Evolutionary conservation across 192 early-diverging fungal genomes (phyloP), one percentile per base, ranked within the genome.

Genomic region (Dissophora ornata): DNA sequence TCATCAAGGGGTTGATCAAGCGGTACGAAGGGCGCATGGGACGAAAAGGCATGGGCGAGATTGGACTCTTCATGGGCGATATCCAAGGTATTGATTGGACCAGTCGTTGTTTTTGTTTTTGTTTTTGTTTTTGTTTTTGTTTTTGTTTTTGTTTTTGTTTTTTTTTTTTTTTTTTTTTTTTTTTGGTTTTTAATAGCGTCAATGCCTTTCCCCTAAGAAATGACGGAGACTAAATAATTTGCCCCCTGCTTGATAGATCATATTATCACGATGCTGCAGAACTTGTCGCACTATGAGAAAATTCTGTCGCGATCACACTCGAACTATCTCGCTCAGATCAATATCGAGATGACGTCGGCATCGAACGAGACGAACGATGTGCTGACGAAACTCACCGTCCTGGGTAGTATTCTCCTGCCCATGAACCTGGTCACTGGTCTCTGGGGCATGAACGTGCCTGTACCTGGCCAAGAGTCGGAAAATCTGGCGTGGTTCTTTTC

Each of bases 361-460:
- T 89, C 90, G 30, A 95, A 96, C 81, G 67, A 87, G 19, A 97
- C 95, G 6, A 96, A 94, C 56, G 91, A 92, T 41, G 94, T 94
- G 0, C 91, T 98, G 22, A 91, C 93, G 56, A 89, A 91, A 59
- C 87, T 99, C 73, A 96, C 96, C 1, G 92, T 93, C 9, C 57
- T 98, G 47, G 97, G 94, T 0, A 90, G 89, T 28, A 92, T 99
- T 38, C 77, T 99, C 18, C 86, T 99, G 25, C 97, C 97, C 15
- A 78, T 98, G 60, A 96, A 96, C 61, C 77, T 98, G 57, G 85
- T 97, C 26, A 95, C 96, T 0, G 95, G 81, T 75, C 60, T 82
- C 16, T 82, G 81, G 81, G 81, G 88, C 16, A 89, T 89, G 89
- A 93, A 93, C 61, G 85, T 93, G 1, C 52, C 57, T 3, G 89